Conservation (phyloP, 1,139 yeast genomes). For the Yamadazyma jaroonii region DNA sequence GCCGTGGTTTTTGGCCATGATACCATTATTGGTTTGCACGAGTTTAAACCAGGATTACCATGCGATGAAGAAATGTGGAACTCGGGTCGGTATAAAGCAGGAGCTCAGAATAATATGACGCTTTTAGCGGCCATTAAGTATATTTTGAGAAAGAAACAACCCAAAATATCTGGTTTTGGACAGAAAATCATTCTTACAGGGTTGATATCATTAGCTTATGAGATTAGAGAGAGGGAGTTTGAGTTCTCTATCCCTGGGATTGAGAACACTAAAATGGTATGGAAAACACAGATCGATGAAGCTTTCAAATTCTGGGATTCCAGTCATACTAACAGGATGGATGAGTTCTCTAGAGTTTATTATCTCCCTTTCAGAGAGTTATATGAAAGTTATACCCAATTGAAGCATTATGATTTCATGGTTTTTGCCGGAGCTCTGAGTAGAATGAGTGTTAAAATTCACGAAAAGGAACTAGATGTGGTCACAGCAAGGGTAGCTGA, state of each 20-base stretch:
- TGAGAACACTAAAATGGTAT: constrained; percentile 61
- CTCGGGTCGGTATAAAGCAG: constrained; percentile 12
- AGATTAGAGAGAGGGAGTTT: constrained; percentile 15
- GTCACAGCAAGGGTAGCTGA: constrained; percentile 48
- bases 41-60: constrained; percentile 47
- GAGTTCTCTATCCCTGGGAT: constrained; percentile 15
- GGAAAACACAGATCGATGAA: constrained; percentile 63
- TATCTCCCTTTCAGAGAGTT: constrained; percentile 17
- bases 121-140: constrained; percentile 48
- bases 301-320: constrained; percentile 49
- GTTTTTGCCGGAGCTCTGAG: constrained; percentile 77
- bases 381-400: constrained; percentile 17
- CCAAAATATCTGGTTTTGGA: constrained; percentile 44
- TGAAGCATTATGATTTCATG: constrained; percentile 63
- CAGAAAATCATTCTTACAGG: constrained; percentile 70
- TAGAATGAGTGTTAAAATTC: constrained; percentile 67
- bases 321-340: not conserved
- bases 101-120: constrained; percentile 7
- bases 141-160: constrained; percentile 14
- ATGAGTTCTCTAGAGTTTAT: constrained; percentile 5
- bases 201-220: constrained; percentile 48
- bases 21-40: constrained; percentile 45
- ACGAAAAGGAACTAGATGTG: constrained; percentile 45
- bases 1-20: constrained; percentile 80
- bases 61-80: constrained; percentile 84